These are phyloP conservation scores for Ustilago loliicola DNA, from an alignment of 1,284 basidiomycete genomes.

Conservation along the genomic window DNA sequence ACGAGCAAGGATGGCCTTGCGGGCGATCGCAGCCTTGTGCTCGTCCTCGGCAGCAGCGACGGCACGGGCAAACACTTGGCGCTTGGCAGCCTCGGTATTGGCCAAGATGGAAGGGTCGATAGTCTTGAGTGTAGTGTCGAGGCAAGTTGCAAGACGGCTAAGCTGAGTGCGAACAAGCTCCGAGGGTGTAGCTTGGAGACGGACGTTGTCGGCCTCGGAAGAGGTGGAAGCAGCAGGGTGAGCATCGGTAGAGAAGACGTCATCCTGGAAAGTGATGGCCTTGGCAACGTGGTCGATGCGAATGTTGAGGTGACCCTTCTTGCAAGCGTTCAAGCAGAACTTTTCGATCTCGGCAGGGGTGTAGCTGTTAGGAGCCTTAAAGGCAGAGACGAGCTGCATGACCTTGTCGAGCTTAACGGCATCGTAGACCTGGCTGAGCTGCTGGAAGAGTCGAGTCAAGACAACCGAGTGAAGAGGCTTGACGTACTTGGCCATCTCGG, in stretches of 20 bases:
- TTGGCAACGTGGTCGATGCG: slow-evolving; percentile 90
- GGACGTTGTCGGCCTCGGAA: slow-evolving; percentile 61
- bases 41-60: slow-evolving; percentile 64
- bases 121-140: slow-evolving; percentile 65
- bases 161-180: slow-evolving; percentile 70
- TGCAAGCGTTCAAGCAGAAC: slow-evolving; percentile 91
- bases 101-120: slow-evolving; percentile 60
- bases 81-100: slow-evolving; percentile 58
- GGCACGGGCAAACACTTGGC: slow-evolving; percentile 62
- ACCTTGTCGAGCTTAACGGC: slow-evolving; percentile 77
- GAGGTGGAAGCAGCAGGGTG: slow-evolving; percentile 62
- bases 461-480: slow-evolving; percentile 91
- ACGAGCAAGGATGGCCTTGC: slow-evolving; percentile 79
- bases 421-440: slow-evolving; percentile 94
- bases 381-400: slow-evolving; percentile 68
- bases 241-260: slow-evolving; percentile 71
- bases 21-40: slow-evolving; percentile 66
- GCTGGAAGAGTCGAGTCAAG: slow-evolving; percentile 91
- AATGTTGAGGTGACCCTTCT: slow-evolving; percentile 87
- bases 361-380: slow-evolving; percentile 69
- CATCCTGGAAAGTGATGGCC: slow-evolving; percentile 87
- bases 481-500: slow-evolving; percentile 76
- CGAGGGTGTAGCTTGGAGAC: slow-evolving; percentile 65
- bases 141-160: slow-evolving; percentile 64
- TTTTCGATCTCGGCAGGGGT: slow-evolving; percentile 71